Percentiles rank a stretch among this genome's conserved stretches.
These are phyloP conservation scores for Annulohypoxylon nitens DNA, from an alignment of 495 filamentous ascomycete genomes.

Conservation along the genomic window DNA sequence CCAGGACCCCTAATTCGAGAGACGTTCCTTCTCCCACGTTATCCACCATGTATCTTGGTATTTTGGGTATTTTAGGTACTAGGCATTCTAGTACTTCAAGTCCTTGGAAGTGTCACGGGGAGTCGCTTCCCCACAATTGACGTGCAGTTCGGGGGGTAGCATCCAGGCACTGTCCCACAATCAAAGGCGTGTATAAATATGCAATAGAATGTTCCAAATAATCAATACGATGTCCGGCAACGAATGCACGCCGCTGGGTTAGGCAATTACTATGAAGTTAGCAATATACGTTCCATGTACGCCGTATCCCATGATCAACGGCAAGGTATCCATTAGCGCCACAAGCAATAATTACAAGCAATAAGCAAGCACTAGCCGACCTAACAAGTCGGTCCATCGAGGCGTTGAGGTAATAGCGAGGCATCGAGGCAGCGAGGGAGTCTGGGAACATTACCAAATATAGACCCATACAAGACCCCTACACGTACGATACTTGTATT, in stretches of 20 bases:
- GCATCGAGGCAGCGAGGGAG: too few relatives aligned
- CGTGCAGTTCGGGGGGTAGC: slow-evolving; percentile 40
- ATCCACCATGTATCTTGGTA: neutral
- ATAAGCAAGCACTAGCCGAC: neutral
- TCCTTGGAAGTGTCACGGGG: slow-evolving; percentile 35
- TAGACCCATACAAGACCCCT: slow-evolving; percentile 5
- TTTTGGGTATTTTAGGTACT: neutral
- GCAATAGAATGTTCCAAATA: slow-evolving; percentile 35
- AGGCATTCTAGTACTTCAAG: neutral
- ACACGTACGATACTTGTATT: slow-evolving; percentile 22
- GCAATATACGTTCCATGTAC: slow-evolving; percentile 43
- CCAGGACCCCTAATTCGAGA: slow-evolving; percentile 1
- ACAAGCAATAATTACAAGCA: slow-evolving; percentile 14
- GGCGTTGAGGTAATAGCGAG: too few relatives aligned
- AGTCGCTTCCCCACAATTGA: slow-evolving; percentile 42
- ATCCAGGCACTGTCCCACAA: slow-evolving; percentile 44
- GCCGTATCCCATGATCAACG: slow-evolving; percentile 40
- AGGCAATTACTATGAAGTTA: slow-evolving; percentile 42
- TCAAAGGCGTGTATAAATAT: slow-evolving; percentile 21
- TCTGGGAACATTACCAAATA: slow-evolving; percentile 11
- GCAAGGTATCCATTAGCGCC: slow-evolving; percentile 24
- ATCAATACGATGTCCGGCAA: slow-evolving; percentile 19
- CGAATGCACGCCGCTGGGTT: slow-evolving; percentile 43
- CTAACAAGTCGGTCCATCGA: neutral
- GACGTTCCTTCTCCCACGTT: slow-evolving; percentile 1